Evolutionary conservation across 2,329 filamentous ascomycete species (phyloP), one percentile per base, ranked within the genome.

Genomic region (Ceratocystis lukuohia): DNA sequence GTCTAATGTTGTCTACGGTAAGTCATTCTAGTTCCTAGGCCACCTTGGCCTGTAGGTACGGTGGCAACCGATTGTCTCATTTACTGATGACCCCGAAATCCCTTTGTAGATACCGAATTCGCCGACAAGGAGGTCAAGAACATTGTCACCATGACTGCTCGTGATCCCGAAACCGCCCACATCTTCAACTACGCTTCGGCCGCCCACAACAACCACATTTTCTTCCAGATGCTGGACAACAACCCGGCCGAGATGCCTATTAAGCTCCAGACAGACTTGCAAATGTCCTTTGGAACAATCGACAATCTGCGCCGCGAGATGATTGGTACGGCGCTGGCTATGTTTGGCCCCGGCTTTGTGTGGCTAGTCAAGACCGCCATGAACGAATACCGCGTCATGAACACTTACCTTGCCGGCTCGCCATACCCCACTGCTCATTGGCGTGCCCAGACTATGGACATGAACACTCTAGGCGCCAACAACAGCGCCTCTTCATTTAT

Each of bases 271-370:
- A 70, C 73, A 67, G 80, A 82, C 66, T 84, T 97, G 71, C 79
- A 83, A 72, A 77, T 79, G 70, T 85, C 85, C 72, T 97, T 96
- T 79, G 88, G 88, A 73, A 91, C 87, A 71, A 79, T 95, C 71
- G 88, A 95, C 70, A 92, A 88, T 37, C 84, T 99, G 68, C 86
- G 86, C 74, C 81, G 82, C 71, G 89, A 94, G 74, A 86, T 99
- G 76, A 76, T 94, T 73, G 80, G 86, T 70, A 95, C 88, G 50
- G 93, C 93, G 67, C 81, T 84, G 70, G 83, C 86, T 78, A 96
- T 97, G 91, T 97, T 99, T 78, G 94, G 93, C 65, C 92, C 93
- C 0, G 94, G 94, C 70, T 97, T 95, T 77, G 88, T 97, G 74
- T 99, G 94, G 94, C 86, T 99, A 69, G 89, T 96, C 72, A 84